Evolutionary conservation across 2,329 filamentous ascomycete genomes (phyloP), one percentile per base, ranked within the genome.

Genomic region (Calonectria multiphialidica): DNA sequence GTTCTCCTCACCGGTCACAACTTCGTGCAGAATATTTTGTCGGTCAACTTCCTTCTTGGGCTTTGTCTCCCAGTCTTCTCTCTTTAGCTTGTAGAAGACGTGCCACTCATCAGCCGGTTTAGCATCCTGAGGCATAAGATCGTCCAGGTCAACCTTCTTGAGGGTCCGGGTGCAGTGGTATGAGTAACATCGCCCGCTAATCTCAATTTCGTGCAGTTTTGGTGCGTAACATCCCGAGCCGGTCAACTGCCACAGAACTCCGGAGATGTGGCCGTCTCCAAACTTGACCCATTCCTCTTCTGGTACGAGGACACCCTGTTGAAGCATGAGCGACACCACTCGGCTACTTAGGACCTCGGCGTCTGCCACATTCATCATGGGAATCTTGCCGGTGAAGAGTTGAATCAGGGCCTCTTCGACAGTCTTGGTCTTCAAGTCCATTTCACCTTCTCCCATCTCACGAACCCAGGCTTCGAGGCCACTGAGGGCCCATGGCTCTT

Each of bases 201-300:
- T 90, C 72, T 92, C 90, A 50, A 88, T 84, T 68, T 94, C 89
- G 81, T 99, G 97, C 10, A 98, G 83, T 79, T 93, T 94, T 1
- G 95, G 91, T 5, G 96, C 92, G 83, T 99, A 99, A 81, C 97
- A 99, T 16, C 97, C 97, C 25, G 91, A 91, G 8, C 96, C 95
- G 3, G 96, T 98, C 61, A 99, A 87, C 82, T 99, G 97, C 89
- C 94, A 98, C 53, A 99, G 87, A 5, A 99, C 96, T 68, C 97
- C 97, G 25, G 94, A 96, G 79, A 98, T 91, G 28, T 90, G 90
- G 8, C 93, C 95, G 1, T 90, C 88, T 8, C 95, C 94, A 81
- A 98, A 96, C 81, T 97, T 98, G 76, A 99, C 93, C 97, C 97
- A 99, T 85, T 99, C 97, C 83, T 99, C 97, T 40, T 98, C 96